Evolutionary conservation across 2,329 filamentous ascomycete species (phyloP).

Genomic region (Tolypocladium endophyticum): DNA sequence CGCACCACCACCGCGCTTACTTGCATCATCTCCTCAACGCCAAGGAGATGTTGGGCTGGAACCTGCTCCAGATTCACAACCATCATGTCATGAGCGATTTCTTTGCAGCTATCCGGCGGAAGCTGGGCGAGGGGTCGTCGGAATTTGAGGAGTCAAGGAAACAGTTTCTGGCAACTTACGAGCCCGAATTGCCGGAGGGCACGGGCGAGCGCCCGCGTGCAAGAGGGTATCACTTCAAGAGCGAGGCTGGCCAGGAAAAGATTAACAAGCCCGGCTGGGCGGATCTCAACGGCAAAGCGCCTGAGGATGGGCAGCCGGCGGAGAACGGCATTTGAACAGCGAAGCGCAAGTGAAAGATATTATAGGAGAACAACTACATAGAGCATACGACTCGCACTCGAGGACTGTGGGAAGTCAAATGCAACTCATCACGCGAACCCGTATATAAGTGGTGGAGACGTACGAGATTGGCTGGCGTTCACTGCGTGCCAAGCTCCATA

Average conservation of each 20-base stretch:
- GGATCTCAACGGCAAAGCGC: constrained; percentile 27
- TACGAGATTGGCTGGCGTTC: neutral
- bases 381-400: neutral
- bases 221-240: constrained; percentile 74
- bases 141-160: constrained; percentile 45
- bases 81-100: constrained; percentile 62
- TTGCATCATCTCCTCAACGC: constrained; percentile 78
- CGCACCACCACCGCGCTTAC: constrained; percentile 74
- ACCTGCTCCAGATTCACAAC: constrained; percentile 86
- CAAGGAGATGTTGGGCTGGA: constrained; percentile 96
- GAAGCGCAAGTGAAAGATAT: neutral
- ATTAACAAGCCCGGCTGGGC: constrained; percentile 61
- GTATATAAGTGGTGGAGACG: neutral
- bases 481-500: neutral
- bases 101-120: constrained; percentile 58
- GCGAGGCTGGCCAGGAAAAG: constrained; percentile 52
- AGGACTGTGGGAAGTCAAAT: neutral
- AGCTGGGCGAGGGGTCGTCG: constrained; percentile 44
- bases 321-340: neutral
- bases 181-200: constrained; percentile 58
- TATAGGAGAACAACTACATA: neutral
- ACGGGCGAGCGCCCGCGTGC: constrained; percentile 70
- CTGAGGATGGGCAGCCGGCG: neutral
- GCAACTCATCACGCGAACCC: neutral
- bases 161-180: constrained; percentile 47